Evolutionary conservation across 2,329 filamentous ascomycete species (phyloP).

Genomic region (Sporothrix euskadiensis): DNA sequence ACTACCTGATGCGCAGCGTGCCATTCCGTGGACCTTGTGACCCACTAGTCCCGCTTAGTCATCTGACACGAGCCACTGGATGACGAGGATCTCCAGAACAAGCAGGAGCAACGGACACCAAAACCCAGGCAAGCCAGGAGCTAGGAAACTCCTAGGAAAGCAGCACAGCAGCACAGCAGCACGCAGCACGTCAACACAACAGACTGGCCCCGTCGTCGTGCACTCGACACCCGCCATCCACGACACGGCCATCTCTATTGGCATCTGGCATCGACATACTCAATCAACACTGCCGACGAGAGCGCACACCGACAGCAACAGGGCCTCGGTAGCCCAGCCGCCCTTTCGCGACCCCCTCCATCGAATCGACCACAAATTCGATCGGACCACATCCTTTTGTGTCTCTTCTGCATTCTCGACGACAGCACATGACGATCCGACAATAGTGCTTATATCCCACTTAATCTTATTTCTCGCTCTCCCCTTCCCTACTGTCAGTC

Average conservation of each 20-base stretch:
- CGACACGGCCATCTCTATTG: neutral
- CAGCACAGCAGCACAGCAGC: neutral
- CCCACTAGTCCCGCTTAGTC: conserved; percentile 25
- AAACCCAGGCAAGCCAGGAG: neutral
- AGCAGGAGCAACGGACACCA: neutral
- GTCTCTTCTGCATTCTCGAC: neutral
- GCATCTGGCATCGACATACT: neutral
- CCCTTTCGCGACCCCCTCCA: neutral
- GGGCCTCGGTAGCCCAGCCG: neutral
- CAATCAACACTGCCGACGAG: neutral
- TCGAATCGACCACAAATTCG: neutral
- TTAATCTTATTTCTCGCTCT: neutral
- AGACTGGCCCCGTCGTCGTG: neutral
- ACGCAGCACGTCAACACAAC: neutral
- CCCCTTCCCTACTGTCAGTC: conserved; percentile 19
- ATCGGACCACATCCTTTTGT: too few relatives aligned
- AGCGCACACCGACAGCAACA: conserved; percentile 6
- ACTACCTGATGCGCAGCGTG: neutral
- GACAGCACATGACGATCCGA: neutral
- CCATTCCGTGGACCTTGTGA: neutral
- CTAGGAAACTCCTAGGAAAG: neutral
- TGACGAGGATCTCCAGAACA: conserved; percentile 17
- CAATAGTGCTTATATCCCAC: neutral
- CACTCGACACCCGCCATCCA: neutral
- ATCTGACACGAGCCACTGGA: conserved; percentile 24